Conservation (phyloP, 306 rosid species). For the Prunus campanulata region DNA sequence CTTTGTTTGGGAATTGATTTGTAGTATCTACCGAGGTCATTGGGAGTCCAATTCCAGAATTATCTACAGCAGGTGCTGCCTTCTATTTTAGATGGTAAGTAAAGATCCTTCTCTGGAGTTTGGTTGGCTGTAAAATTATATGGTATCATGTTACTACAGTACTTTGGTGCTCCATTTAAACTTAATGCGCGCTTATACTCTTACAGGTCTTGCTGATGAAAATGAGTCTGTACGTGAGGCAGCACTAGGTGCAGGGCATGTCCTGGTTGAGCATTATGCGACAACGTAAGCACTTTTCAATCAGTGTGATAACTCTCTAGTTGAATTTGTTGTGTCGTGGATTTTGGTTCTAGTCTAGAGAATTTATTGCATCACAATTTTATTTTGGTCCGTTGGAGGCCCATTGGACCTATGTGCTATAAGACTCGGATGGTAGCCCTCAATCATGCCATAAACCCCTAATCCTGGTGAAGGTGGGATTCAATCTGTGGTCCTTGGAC, state of each 20-base stretch:
- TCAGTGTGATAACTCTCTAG: not conserved
- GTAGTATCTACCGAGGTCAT: conserved; percentile 90
- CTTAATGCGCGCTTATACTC: not conserved
- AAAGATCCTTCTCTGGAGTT: not conserved
- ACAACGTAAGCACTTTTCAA: conserved; percentile 59
- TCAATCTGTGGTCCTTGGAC: not conserved
- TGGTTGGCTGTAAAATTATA: not conserved
- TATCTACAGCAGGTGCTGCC: conserved; percentile 90
- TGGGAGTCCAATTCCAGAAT: conserved; percentile 89
- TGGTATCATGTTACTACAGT: not conserved
- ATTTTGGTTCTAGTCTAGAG: not conserved
- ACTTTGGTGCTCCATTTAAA: conserved; percentile 1
- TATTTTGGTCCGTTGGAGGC: not conserved
- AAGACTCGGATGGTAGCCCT: too few species aligned
- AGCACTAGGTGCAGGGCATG: conserved; percentile 96
- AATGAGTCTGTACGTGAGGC: conserved; percentile 99
- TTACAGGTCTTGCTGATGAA: conserved; percentile 95
- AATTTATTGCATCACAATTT: not conserved
- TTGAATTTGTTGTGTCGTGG: not conserved
- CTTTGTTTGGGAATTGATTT: conserved; percentile 20
- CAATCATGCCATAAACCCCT: not conserved
- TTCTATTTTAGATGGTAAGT: conserved; percentile 87
- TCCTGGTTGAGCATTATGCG: conserved; percentile 96
- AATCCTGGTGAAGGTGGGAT: not conserved
- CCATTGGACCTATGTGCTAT: not conserved